Evolutionary conservation across 345 rosid genomes (phyloP), one percentile per base, ranked within the genome.

Genomic region (Eucalyptus brandiana): DNA sequence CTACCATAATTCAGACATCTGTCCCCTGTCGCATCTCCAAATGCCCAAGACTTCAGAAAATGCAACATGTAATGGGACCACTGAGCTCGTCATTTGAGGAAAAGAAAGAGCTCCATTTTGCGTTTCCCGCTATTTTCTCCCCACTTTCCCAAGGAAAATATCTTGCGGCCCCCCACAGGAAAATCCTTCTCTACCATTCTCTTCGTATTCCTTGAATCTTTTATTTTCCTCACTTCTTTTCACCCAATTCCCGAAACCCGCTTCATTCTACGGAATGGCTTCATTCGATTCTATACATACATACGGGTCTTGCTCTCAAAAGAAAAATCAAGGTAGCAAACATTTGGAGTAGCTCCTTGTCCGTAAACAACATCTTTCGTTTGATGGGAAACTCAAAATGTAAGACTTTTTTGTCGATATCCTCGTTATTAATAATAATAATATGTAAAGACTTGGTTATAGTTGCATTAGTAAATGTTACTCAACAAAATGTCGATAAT

Each of bases 1-100:
- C 0, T 24, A 18, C 1, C 9, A 1, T 53, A 51, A 51, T 3
- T 53, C 21, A 7, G 56, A 18, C 21, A 7, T 18, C 4, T 0
- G 56, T 6, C 8, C 2, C 9, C 2, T 0, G 3, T 7, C 8
- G 21, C 4, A 51, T 51, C 54, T 51, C 54, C 8, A 51, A 51
- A 51, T 18, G 54, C 6, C 23, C 21, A 17, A 21, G 28, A 54
- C 5, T 54, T 3, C 2, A 21, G 12, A 56, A 56, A 8, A 56
- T 56, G 26, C 12, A 56, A 21, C 9, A 56, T 56, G 11, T 56
- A 0, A 23, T 54, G 60, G 12, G 62, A 28, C 62, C 28, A 23
- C 62, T 54, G 26, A 54, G 26, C 60, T 54, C 60, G 5, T 21
- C 28, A 4, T 54, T 54, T 4, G 26, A 54, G 28, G 60, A 23